These are phyloP conservation scores for Solanum rostratum DNA, from an alignment of 257 asterid genomes.

Conservation along the genomic window DNA sequence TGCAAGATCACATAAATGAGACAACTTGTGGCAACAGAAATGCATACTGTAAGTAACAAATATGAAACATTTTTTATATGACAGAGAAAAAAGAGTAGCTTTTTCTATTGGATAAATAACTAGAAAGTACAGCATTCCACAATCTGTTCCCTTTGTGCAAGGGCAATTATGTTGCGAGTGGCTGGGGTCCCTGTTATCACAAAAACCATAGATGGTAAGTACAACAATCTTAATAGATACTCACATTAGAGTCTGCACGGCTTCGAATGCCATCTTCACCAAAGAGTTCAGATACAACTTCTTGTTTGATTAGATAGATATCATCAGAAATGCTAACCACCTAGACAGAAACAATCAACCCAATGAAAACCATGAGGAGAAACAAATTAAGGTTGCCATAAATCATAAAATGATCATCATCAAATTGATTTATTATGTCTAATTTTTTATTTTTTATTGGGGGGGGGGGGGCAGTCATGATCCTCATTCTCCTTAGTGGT, in stretches of 20 bases:
- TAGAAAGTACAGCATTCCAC: not conserved
- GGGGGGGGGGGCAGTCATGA: too few relatives aligned
- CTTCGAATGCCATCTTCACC: conserved; percentile 65
- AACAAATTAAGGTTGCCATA: not conserved
- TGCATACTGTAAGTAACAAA: not conserved
- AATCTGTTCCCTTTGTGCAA: not conserved
- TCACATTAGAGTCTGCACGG: conserved; percentile 60
- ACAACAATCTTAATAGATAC: conserved; percentile 3
- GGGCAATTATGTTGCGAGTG: not conserved
- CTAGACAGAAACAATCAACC: conserved; percentile 23
- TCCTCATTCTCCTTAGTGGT: not conserved
- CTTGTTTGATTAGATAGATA: conserved; percentile 64
- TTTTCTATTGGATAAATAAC: not conserved
- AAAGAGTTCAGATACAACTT: conserved; percentile 70
- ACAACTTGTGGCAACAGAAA: not conserved
- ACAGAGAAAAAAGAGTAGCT: not conserved
- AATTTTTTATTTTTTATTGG: too few relatives aligned
- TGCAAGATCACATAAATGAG: not conserved
- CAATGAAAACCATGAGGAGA: not conserved
- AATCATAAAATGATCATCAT: not conserved
- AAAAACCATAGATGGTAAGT: not conserved
- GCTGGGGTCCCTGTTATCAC: not conserved
- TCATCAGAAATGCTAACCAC: conserved; percentile 49
- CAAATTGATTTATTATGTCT: too few relatives aligned
- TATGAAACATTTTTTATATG: not conserved